Evolutionary conservation across 140 eudicot genomes (phyloP).

Genomic region (Oenanthe javanica): DNA sequence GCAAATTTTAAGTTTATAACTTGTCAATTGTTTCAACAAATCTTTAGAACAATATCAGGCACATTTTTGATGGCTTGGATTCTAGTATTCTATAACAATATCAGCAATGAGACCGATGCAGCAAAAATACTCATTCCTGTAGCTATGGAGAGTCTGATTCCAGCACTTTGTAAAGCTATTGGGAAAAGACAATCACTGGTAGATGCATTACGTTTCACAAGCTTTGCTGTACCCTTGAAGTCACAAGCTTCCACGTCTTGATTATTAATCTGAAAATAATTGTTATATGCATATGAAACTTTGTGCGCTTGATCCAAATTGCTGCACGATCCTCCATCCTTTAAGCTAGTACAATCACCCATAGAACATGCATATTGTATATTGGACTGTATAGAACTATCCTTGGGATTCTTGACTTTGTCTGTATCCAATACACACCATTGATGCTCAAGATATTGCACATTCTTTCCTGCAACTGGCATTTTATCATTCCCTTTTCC

Average conservation of each 20-base stretch:
- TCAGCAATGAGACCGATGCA: conserved; percentile 15
- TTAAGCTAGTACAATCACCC: conserved; percentile 54
- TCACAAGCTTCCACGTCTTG: conserved; percentile 62
- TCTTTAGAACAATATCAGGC: not conserved
- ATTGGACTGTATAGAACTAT: not conserved
- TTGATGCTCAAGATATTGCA: conserved; percentile 23
- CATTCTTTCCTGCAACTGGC: conserved; percentile 48
- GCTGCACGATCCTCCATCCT: conserved; percentile 31
- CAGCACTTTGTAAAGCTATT: conserved; percentile 33
- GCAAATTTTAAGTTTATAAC: not conserved
- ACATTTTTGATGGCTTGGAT: not conserved
- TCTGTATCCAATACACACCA: conserved; percentile 57
- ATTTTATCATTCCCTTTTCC: conserved; percentile 38
- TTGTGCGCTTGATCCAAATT: conserved; percentile 20
- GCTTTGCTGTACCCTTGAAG: conserved; percentile 46
- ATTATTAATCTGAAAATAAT: conserved; percentile 50
- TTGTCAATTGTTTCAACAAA: not conserved
- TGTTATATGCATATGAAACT: conserved; percentile 58
- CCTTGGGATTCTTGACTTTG: conserved; percentile 21
- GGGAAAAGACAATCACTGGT: conserved; percentile 38
- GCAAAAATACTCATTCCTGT: conserved; percentile 7
- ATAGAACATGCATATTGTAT: conserved; percentile 36
- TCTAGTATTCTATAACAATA: conserved; percentile 23
- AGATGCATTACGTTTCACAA: conserved; percentile 35
- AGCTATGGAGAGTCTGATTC: not conserved